These are phyloP conservation scores for Globisporangium cederbergense DNA, from an alignment of 352 stramenopile genomes.

Conservation along the genomic window DNA sequence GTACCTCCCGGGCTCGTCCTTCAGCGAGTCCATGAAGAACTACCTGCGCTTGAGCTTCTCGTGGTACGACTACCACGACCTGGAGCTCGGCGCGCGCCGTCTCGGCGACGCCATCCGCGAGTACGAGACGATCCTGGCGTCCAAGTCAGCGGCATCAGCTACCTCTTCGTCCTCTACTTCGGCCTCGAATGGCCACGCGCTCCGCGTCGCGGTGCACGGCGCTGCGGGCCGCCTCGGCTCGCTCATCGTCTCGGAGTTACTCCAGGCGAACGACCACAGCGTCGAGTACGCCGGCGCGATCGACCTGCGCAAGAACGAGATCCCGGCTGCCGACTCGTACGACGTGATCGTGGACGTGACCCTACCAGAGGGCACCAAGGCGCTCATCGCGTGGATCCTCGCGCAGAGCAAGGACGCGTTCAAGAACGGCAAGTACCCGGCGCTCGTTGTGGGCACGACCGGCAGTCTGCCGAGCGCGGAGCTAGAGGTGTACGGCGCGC, in stretches of 20 bases:
- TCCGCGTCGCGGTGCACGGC: slow-evolving; percentile 71
- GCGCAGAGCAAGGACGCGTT: slow-evolving; percentile 47
- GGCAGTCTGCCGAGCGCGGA: slow-evolving; percentile 49
- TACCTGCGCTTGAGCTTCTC: slow-evolving; percentile 86
- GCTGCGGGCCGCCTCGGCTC: slow-evolving; percentile 61
- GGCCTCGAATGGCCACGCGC: slow-evolving; percentile 23
- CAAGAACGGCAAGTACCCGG: slow-evolving; percentile 65
- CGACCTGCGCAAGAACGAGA: slow-evolving; percentile 45
- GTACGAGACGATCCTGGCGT: slow-evolving; percentile 43
- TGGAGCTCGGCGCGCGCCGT: slow-evolving; percentile 71
- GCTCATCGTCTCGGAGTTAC: slow-evolving; percentile 68
- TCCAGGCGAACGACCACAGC: slow-evolving; percentile 41
- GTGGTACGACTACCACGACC: slow-evolving; percentile 81
- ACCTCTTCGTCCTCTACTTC: slow-evolving; percentile 7
- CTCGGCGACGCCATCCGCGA: slow-evolving; percentile 68
- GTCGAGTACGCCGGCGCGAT: slow-evolving; percentile 54
- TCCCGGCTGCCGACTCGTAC: slow-evolving; percentile 37
- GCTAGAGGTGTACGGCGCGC: slow-evolving; percentile 59
- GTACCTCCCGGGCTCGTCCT: slow-evolving; percentile 80
- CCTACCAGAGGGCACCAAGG: slow-evolving; percentile 64
- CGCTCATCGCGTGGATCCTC: slow-evolving; percentile 53
- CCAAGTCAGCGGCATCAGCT: slow-evolving; percentile 24
- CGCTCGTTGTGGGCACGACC: slow-evolving; percentile 78
- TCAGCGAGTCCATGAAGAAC: slow-evolving; percentile 86
- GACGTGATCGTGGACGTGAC: slow-evolving; percentile 83